These are phyloP conservation scores for Gaeumannomyces sp. DNA, from an alignment of 2,329 filamentous ascomycete genomes.

Conservation along the genomic window DNA sequence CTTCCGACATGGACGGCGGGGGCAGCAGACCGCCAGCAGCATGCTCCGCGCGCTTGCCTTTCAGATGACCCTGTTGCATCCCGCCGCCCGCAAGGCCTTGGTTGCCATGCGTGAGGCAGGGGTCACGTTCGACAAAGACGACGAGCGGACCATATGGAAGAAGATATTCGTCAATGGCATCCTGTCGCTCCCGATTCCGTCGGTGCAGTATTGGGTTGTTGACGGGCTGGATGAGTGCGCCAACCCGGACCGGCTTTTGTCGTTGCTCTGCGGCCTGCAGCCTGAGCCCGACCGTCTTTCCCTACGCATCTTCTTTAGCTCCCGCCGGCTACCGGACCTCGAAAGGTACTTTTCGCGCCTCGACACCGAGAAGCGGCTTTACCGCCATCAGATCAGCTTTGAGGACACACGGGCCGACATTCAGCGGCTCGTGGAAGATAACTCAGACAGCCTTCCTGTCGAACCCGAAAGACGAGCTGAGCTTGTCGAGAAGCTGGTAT, in stretches of 20 bases:
- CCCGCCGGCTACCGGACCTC: neutral
- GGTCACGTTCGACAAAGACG: constrained; percentile 15
- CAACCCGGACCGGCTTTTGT: constrained; percentile 3
- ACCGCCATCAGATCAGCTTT: neutral
- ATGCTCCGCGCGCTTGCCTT: constrained; percentile 25
- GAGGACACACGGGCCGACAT: constrained; percentile 18
- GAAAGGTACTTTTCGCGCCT: neutral
- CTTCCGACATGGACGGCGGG: neutral
- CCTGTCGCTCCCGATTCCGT: constrained; percentile 15
- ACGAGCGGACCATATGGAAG: constrained; percentile 21
- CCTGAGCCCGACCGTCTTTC: neutral
- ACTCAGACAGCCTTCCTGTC: constrained; percentile 2
- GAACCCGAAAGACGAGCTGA: constrained; percentile 14
- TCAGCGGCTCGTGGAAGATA: constrained; percentile 8
- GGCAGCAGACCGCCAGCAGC: neutral
- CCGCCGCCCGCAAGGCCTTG: constrained; percentile 14
- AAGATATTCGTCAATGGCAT: constrained; percentile 21
- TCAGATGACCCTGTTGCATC: constrained; percentile 25
- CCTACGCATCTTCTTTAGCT: constrained; percentile 9
- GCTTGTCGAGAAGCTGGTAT: constrained; percentile 24
- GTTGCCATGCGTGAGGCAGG: constrained; percentile 17
- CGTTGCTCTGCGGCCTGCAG: constrained; percentile 5
- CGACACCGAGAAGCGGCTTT: neutral
- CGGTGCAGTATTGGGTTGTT: constrained; percentile 24
- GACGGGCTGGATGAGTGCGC: constrained; percentile 26